A percentile compares a stretch with the other conserved stretches of the same genome.
Evolutionary conservation across 208 protist genomes (phyloP).

Genomic region (Crithidia expoeki): DNA sequence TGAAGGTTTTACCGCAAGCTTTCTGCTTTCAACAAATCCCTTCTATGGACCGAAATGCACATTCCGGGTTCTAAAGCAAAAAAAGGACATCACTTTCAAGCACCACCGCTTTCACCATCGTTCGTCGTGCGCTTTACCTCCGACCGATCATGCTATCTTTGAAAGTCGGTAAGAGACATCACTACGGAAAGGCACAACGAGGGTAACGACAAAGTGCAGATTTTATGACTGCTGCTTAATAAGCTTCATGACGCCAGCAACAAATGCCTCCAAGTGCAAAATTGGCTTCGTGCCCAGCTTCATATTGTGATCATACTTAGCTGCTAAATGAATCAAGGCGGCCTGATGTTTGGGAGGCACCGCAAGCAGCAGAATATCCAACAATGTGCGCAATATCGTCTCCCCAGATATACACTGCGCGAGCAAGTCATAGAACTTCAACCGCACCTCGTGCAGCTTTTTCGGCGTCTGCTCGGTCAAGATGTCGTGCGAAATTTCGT

Average conservation of each 20-base stretch:
- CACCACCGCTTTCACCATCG: too few relatives aligned
- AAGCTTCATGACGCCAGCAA: conserved; percentile 87
- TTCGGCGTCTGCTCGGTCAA: conserved; percentile 95
- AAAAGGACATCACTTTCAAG: too few relatives aligned
- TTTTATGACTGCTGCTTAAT: conserved; percentile 55
- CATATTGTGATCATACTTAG: conserved; percentile 97
- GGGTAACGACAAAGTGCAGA: too few relatives aligned
- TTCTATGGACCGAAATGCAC: too few relatives aligned
- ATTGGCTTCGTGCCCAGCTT: conserved; percentile 97
- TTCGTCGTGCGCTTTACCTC: too few relatives aligned
- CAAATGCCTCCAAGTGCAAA: conserved; percentile 99
- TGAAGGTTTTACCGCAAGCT: too few relatives aligned
- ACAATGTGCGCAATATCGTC: conserved; percentile 93
- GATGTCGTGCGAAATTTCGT: conserved; percentile 92
- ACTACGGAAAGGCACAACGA: too few relatives aligned
- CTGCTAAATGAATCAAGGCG: conserved; percentile 91
- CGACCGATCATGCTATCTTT: too few relatives aligned
- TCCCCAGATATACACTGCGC: conserved; percentile 98
- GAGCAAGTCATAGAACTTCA: conserved; percentile 98
- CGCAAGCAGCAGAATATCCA: conserved; percentile 76
- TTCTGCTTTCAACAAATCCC: too few relatives aligned
- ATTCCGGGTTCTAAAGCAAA: too few relatives aligned
- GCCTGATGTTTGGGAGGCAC: conserved; percentile 75
- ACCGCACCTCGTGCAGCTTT: conserved; percentile 92
- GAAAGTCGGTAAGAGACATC: too few relatives aligned